A percentile compares a stretch with the other conserved stretches of the same genome.
phyloP scores from a whole-genome alignment of 73 alveolate species.

The Symbiodinium natans region DNA sequence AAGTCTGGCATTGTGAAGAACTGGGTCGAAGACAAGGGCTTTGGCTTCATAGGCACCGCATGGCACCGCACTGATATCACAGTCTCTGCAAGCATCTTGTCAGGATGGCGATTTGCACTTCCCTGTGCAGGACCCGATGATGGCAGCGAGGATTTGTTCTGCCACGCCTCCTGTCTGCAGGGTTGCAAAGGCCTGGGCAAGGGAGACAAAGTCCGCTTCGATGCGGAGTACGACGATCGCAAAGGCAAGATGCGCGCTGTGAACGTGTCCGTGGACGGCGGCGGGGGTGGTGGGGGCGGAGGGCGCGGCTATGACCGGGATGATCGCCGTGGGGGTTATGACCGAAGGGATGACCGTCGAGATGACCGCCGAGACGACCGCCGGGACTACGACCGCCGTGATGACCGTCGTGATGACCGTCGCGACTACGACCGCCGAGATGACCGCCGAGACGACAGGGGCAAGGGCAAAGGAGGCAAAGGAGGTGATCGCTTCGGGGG shows the following conservation, averaged over 20 bases:
- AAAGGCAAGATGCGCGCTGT: slow-evolving; percentile 21
- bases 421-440: slow-evolving; percentile 10
- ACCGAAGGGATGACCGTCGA: neutral
- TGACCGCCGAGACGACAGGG: slow-evolving; percentile 14
- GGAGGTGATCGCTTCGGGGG: slow-evolving; percentile 10
- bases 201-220: slow-evolving; percentile 4
- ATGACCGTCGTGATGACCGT: neutral
- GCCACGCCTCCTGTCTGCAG: neutral
- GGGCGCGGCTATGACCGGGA: slow-evolving; percentile 1
- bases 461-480: neutral
- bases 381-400: no score
- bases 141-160: slow-evolving; percentile 31
- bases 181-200: neutral
- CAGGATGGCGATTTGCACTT: no score
- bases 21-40: slow-evolving; percentile 1
- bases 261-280: slow-evolving; percentile 6
- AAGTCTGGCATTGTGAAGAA: slow-evolving; percentile 3
- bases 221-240: slow-evolving; percentile 12
- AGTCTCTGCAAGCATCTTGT: no score
- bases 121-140: neutral
- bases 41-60: slow-evolving; percentile 7
- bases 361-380: slow-evolving; percentile 3
- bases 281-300: slow-evolving; percentile 30
- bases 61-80: no score
- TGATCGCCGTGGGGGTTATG: neutral